Percentiles rank a stretch among this genome's conserved stretches.
These are phyloP conservation scores for Talaromyces rugulosus DNA, from an alignment of 2,329 filamentous ascomycete genomes.

Conservation along the genomic window DNA sequence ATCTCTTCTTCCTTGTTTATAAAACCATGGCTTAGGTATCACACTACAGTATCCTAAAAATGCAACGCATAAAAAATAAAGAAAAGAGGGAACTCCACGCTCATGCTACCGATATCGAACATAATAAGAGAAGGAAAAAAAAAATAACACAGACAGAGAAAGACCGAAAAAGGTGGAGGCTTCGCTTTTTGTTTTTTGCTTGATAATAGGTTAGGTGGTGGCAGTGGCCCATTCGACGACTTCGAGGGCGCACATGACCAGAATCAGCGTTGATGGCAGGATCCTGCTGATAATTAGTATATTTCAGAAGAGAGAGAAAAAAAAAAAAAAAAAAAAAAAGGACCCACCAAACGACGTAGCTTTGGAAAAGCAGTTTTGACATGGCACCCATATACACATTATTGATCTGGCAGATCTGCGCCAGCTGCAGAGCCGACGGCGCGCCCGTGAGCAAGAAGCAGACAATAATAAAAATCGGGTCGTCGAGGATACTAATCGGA, in stretches of 20 bases:
- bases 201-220: constrained; percentile 12
- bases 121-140: not conserved
- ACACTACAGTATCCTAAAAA: not conserved
- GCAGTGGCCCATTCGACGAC: constrained; percentile 77
- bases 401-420: constrained; percentile 98
- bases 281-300: constrained; percentile 57
- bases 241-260: constrained; percentile 89
- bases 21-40: not conserved
- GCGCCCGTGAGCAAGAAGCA: constrained; percentile 95
- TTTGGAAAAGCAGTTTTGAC: constrained; percentile 90
- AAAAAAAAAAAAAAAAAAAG: not conserved
- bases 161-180: not conserved
- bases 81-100: not conserved
- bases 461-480: constrained; percentile 96
- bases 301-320: not conserved
- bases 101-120: not conserved
- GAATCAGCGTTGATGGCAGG: constrained; percentile 80
- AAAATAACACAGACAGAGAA: not conserved
- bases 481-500: constrained; percentile 88
- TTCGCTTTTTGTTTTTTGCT: not conserved
- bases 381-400: constrained; percentile 93
- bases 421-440: constrained; percentile 86
- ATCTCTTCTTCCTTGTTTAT: not conserved
- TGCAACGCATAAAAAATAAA: not conserved
- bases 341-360: constrained; percentile 86